Conservation (phyloP, 164 flowering plant genomes). For the Brasenia schreberi region DNA sequence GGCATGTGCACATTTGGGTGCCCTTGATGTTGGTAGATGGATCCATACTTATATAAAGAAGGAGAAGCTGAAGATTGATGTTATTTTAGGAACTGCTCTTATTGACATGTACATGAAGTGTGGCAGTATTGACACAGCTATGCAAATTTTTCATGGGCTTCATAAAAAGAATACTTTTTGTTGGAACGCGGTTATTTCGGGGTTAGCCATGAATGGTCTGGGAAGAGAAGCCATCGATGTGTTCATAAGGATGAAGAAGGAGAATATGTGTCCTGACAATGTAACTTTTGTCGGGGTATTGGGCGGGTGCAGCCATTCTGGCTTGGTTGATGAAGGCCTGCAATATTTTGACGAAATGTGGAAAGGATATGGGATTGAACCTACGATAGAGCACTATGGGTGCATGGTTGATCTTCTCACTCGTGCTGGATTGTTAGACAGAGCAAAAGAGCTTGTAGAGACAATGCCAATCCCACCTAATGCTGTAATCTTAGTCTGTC, state of each 20-base stretch:
- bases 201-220: conserved; percentile 30
- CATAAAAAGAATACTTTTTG: conserved; percentile 20
- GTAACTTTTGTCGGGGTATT: conserved; percentile 34
- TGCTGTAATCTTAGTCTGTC: conserved; percentile 21
- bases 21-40: conserved; percentile 29
- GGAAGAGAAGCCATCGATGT: conserved; percentile 25
- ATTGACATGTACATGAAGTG: conserved; percentile 35
- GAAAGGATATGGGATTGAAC: conserved; percentile 18
- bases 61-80: conserved; percentile 17
- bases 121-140: conserved; percentile 23
- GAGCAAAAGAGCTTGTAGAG: conserved; percentile 20
- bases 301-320: conserved; percentile 31
- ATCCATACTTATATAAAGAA: conserved; percentile 22
- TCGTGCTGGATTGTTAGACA: conserved; percentile 22
- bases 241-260: conserved; percentile 19
- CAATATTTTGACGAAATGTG: conserved; percentile 20
- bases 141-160: conserved; percentile 20
- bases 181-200: conserved; percentile 30
- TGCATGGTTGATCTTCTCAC: conserved; percentile 38
- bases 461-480: conserved; percentile 26
- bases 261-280: conserved; percentile 20
- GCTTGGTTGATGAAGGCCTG: conserved; percentile 23
- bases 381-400: conserved; percentile 30
- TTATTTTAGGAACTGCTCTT: conserved; percentile 25
- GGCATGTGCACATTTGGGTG: conserved; percentile 38